Conservation (phyloP, 768 basidiomycete species). For the Lactarius evosmus region DNA sequence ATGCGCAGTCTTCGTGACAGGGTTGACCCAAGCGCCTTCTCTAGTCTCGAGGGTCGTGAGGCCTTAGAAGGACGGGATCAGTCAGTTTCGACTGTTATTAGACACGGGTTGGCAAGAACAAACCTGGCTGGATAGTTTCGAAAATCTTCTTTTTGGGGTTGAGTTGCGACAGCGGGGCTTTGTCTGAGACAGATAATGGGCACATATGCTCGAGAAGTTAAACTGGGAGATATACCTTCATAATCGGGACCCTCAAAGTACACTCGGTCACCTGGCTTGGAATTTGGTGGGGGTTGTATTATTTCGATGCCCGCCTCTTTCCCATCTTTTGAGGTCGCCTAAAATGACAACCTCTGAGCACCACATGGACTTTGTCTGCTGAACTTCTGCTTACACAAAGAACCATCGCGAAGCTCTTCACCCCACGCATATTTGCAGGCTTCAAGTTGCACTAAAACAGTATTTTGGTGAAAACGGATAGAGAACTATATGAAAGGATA, state of each 20-base stretch:
- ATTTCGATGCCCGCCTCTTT: slow-evolving; percentile 90
- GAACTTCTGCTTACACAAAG: slow-evolving; percentile 60
- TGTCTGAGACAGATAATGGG: slow-evolving; percentile 39
- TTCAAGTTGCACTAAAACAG: slow-evolving; percentile 84
- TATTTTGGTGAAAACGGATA: slow-evolving; percentile 5
- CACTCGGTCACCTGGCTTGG: slow-evolving; percentile 88
- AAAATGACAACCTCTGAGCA: slow-evolving; percentile 5
- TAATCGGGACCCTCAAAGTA: slow-evolving; percentile 93
- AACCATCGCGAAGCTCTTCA: slow-evolving; percentile 98
- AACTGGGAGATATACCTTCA: slow-evolving; percentile 52
- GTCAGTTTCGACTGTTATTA: background rate
- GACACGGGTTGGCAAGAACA: slow-evolving; percentile 24
- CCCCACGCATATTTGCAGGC: slow-evolving; percentile 93
- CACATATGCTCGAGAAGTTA: background rate
- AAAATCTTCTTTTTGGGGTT: slow-evolving; percentile 99
- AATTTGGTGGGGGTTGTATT: slow-evolving; percentile 79
- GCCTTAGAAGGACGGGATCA: slow-evolving; percentile 39
- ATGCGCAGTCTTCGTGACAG: slow-evolving; percentile 72
- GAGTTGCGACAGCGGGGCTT: slow-evolving; percentile 72
- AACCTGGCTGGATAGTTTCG: slow-evolving; percentile 92
- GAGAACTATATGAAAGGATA: background rate
- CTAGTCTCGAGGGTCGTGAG: slow-evolving; percentile 85
- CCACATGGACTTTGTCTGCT: background rate
- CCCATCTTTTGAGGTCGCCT: slow-evolving; percentile 90
- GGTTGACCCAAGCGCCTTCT: slow-evolving; percentile 94